These are phyloP conservation scores for Botrytis tulipae DNA, from an alignment of 2,329 filamentous ascomycete genomes.

Conservation along the genomic window DNA sequence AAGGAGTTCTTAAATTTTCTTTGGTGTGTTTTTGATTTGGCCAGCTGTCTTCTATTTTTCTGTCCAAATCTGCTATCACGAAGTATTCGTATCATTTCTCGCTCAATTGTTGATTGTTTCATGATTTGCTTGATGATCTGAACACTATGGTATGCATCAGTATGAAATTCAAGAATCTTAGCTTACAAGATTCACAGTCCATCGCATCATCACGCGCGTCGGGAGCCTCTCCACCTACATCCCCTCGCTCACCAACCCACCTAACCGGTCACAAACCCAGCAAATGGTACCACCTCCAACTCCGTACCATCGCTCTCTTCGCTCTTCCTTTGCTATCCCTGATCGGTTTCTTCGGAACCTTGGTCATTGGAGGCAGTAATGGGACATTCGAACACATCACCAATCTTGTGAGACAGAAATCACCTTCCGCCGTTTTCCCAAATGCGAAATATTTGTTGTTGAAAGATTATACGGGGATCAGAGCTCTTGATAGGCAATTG, in stretches of 20 bases:
- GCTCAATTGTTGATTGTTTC: background rate
- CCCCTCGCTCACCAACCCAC: conserved; percentile 15
- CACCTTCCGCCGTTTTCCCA: conserved; percentile 24
- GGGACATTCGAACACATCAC: conserved; percentile 28
- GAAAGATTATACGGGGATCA: conserved; percentile 30
- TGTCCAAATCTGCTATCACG: background rate
- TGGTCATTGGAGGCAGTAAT: conserved; percentile 25
- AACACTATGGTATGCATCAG: conserved; percentile 17
- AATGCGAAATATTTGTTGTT: conserved; percentile 25
- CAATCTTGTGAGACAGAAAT: conserved; percentile 19
- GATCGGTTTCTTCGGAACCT: conserved; percentile 25
- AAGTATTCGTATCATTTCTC: background rate
- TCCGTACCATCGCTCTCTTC: conserved; percentile 26
- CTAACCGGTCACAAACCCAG: conserved; percentile 10
- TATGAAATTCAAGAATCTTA: background rate
- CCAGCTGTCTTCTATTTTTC: background rate
- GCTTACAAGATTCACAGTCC: conserved; percentile 18
- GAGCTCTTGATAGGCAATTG: conserved; percentile 31
- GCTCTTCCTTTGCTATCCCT: conserved; percentile 30
- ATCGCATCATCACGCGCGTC: conserved; percentile 16
- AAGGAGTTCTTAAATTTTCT: background rate
- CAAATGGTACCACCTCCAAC: conserved; percentile 23
- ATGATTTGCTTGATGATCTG: background rate
- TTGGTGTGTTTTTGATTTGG: background rate
- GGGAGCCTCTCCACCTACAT: background rate